Percentiles rank a stretch among this genome's conserved stretches.
phyloP scores from a whole-genome alignment of 768 basidiomycete species.

The Tulasnella sp. region DNA sequence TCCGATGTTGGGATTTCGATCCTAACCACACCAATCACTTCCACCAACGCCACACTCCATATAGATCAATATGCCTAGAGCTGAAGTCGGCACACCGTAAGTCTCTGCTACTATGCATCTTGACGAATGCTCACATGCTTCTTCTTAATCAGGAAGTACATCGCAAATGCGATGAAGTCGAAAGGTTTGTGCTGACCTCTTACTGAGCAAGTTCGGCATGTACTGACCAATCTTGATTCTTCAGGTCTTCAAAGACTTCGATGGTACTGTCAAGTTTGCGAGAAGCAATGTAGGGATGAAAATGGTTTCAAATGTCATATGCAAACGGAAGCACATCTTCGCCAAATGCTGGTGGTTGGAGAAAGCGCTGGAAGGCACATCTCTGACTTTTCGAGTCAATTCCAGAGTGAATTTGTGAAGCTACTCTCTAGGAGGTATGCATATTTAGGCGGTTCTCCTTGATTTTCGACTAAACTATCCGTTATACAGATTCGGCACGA shows the following conservation, averaged over 20 bases:
- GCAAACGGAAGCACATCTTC: constrained; percentile 75
- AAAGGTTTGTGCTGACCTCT: constrained; percentile 36
- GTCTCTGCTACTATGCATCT: not conserved
- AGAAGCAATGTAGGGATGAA: constrained; percentile 98
- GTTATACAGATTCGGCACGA: constrained; percentile 30
- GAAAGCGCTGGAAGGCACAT: constrained; percentile 90
- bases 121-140: not conserved
- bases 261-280: constrained; percentile 98
- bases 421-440: constrained; percentile 70
- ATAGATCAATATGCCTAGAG: constrained; percentile 64
- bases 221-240: constrained; percentile 8
- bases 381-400: constrained; percentile 71
- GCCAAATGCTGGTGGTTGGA: constrained; percentile 95
- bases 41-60: too few species aligned
- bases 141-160: constrained; percentile 38
- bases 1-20: too few species aligned
- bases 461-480: not conserved
- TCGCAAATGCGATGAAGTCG: constrained; percentile 95
- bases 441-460: not conserved
- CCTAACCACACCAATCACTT: not conserved
- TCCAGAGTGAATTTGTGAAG: constrained; percentile 85
- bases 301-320: constrained; percentile 98
- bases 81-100: constrained; percentile 64
- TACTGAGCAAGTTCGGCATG: constrained; percentile 17
- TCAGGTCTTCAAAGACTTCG: constrained; percentile 71